Evolutionary conservation across 1,284 basidiomycete species (phyloP).

Genomic region (Ustilago cynodontis): DNA sequence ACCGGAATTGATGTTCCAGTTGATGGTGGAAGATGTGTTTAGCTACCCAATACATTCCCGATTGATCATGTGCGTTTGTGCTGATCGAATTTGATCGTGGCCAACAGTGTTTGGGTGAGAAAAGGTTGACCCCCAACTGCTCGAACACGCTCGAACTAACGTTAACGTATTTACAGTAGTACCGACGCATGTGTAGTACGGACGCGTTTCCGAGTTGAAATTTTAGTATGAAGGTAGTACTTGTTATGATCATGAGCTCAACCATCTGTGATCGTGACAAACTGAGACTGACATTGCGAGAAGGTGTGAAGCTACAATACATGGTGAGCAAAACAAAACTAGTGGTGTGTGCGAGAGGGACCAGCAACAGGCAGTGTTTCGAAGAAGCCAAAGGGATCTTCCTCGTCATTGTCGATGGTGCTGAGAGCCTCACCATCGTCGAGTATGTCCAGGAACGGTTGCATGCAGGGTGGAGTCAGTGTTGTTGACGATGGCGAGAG

Average conservation of each 20-base stretch:
- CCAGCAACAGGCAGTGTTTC: neutral
- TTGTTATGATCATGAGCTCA: neutral
- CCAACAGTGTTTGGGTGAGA: too few relatives aligned
- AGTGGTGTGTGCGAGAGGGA: neutral
- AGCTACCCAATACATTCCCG: too few relatives aligned
- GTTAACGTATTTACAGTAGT: constrained; percentile 6
- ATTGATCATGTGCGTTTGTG: too few relatives aligned
- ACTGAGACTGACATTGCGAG: neutral
- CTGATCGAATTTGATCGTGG: too few relatives aligned
- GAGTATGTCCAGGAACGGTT: neutral
- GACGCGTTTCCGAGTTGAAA: neutral
- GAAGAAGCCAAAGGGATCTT: neutral
- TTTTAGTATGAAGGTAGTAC: constrained; percentile 4
- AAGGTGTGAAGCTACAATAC: neutral
- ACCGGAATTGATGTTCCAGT: constrained; percentile 50
- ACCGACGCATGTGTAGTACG: neutral
- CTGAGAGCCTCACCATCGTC: constrained; percentile 12
- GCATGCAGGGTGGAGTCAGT: neutral
- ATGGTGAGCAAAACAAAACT: neutral
- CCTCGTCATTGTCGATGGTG: constrained; percentile 6
- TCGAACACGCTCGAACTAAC: too few relatives aligned
- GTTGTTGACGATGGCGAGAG: too few relatives aligned
- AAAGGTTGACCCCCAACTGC: too few relatives aligned
- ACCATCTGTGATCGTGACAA: neutral
- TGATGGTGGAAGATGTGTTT: constrained; percentile 51